phyloP scores from a whole-genome alignment of 305 asterid genomes.

The Solanum hybrid region DNA sequence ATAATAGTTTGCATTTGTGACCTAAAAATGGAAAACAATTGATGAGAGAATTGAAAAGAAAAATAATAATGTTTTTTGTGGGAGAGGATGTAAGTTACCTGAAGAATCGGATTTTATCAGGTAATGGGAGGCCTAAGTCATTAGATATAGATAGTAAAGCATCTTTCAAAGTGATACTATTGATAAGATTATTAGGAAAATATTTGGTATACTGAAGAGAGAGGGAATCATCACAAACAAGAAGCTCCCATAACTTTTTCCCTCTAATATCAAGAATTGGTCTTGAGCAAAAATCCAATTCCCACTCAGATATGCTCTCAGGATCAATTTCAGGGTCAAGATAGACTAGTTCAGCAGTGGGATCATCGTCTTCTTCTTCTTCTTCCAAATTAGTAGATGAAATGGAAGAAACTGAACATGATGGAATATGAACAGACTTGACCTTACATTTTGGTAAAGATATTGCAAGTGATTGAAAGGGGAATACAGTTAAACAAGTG shows the following conservation, averaged over 20 bases:
- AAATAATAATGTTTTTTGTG: background rate
- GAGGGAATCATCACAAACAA: conserved; percentile 77
- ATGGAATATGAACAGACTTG: conserved; percentile 20
- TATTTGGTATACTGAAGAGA: conserved; percentile 90
- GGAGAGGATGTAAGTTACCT: conserved; percentile 34
- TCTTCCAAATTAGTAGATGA: conserved; percentile 36
- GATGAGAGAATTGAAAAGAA: background rate
- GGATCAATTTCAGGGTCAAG: conserved; percentile 86
- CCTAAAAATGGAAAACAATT: conserved; percentile 30
- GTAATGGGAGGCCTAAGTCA: conserved; percentile 74
- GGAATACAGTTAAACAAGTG: conserved; percentile 26
- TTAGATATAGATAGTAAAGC: conserved; percentile 61
- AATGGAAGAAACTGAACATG: conserved; percentile 52
- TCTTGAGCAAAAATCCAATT: conserved; percentile 91
- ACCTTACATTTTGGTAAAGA: conserved; percentile 14
- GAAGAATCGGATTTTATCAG: conserved; percentile 70
- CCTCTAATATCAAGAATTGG: conserved; percentile 96
- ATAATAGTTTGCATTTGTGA: conserved; percentile 99
- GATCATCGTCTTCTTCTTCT: conserved; percentile 43
- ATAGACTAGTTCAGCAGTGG: conserved; percentile 67
- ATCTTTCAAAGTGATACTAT: conserved; percentile 85
- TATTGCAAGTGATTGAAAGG: conserved; percentile 14
- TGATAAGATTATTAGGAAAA: conserved; percentile 84
- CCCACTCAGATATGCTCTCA: conserved; percentile 72
- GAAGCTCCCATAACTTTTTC: conserved; percentile 95